A percentile compares a stretch with the other conserved stretches of the same genome.
Conservation (phyloP, 2,329 filamentous ascomycete species). For the Dothideomycetidae sp. region DNA sequence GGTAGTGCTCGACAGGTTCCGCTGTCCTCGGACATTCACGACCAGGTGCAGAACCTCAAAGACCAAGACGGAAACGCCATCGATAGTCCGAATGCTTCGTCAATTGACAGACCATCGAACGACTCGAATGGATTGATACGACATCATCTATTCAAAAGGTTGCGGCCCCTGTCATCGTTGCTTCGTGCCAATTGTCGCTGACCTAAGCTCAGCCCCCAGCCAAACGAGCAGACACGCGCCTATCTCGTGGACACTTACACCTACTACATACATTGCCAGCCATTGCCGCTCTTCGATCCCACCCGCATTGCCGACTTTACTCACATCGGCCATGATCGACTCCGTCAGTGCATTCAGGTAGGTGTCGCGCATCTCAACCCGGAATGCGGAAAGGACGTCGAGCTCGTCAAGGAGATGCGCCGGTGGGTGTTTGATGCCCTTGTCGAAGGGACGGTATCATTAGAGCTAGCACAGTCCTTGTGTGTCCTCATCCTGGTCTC, state of each 20-base stretch:
- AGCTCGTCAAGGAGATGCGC: conserved; percentile 1
- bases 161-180: too few species aligned
- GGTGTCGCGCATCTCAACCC: background rate
- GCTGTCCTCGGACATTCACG: background rate
- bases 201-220: background rate
- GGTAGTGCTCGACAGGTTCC: background rate
- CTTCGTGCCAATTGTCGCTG: too few species aligned
- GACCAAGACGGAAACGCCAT: background rate
- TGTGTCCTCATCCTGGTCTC: conserved; percentile 1
- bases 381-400: background rate
- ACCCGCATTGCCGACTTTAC: background rate
- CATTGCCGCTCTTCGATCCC: conserved; percentile 2
- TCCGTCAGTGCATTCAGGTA: background rate
- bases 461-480: conserved; percentile 1
- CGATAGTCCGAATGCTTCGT: background rate
- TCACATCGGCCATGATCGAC: background rate
- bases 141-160: background rate
- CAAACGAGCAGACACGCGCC: background rate
- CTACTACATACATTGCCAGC: conserved; percentile 4
- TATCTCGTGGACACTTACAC: conserved; percentile 1
- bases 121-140: background rate
- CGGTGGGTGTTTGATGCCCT: background rate
- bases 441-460: background rate
- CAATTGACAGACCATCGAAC: background rate
- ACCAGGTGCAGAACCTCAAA: background rate